Evolutionary conservation across 1,139 yeast species (phyloP).

Genomic region (Pichia sp.): DNA sequence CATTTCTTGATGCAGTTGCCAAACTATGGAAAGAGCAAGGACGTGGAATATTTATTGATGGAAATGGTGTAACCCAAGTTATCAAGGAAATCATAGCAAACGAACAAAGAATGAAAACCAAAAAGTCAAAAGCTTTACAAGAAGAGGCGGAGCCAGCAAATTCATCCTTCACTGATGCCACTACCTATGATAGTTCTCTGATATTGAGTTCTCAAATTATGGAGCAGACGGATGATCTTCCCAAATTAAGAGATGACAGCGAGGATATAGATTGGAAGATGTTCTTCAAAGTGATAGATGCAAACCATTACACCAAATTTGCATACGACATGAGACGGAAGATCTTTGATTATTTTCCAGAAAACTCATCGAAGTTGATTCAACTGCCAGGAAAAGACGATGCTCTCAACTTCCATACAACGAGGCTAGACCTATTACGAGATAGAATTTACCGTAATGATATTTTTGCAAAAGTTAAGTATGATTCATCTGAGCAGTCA

Average conservation of each 20-base stretch:
- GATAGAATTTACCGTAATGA: constrained; percentile 78
- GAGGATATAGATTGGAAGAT: constrained; percentile 58
- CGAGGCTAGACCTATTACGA: constrained; percentile 55
- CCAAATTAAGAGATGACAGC: constrained; percentile 36
- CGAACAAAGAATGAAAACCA: constrained; percentile 17
- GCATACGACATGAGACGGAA: constrained; percentile 61
- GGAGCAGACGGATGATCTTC: background rate
- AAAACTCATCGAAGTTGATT: background rate
- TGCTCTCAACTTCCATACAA: constrained; percentile 37
- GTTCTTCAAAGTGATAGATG: constrained; percentile 62
- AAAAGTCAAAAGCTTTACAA: background rate
- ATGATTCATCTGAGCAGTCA: constrained; percentile 39
- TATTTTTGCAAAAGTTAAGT: constrained; percentile 52
- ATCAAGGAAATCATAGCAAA: constrained; percentile 45
- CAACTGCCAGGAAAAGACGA: constrained; percentile 24
- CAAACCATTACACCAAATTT: constrained; percentile 62
- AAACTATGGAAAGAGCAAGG: constrained; percentile 84
- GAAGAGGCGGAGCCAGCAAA: constrained; percentile 5
- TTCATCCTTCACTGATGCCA: constrained; percentile 3
- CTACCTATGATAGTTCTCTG: constrained; percentile 8
- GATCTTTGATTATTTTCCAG: constrained; percentile 44
- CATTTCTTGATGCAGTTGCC: constrained; percentile 75
- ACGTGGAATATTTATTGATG: constrained; percentile 79
- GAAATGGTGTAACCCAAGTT: constrained; percentile 60
- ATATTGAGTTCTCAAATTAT: background rate